A percentile compares a stretch with the other conserved stretches of the same genome.
These are phyloP conservation scores for Fusarium pseudocircinatum DNA, from an alignment of 2,329 filamentous ascomycete genomes.

Conservation along the genomic window DNA sequence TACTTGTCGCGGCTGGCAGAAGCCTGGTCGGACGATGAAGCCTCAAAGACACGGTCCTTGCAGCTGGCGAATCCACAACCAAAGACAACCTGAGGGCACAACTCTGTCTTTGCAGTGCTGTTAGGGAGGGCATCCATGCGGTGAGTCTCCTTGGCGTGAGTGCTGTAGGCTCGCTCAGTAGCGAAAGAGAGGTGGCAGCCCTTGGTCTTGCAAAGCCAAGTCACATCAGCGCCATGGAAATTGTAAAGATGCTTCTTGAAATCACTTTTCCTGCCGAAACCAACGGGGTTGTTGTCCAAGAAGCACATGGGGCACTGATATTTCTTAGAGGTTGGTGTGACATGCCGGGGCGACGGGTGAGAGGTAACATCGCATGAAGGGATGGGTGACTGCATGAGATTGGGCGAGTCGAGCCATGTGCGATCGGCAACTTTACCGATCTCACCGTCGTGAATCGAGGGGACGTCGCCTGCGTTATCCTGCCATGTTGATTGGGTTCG, in stretches of 20 bases:
- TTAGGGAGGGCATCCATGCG: constrained; percentile 54
- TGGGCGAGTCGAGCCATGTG: constrained; percentile 54
- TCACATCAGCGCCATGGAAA: constrained; percentile 55
- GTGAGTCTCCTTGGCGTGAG: constrained; percentile 56
- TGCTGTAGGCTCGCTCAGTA: constrained; percentile 57
- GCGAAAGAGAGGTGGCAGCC: constrained; percentile 56
- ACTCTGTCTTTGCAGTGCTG: constrained; percentile 53
- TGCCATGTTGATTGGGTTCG: constrained; percentile 53
- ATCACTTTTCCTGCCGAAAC: constrained; percentile 58
- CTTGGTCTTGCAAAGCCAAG: constrained; percentile 56
- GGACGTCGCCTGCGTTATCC: constrained; percentile 47
- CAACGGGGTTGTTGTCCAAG: constrained; percentile 56
- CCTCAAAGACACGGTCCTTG: constrained; percentile 56
- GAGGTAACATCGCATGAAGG: constrained; percentile 47
- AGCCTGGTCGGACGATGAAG: constrained; percentile 50
- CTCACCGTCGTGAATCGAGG: constrained; percentile 49
- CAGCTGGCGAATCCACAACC: constrained; percentile 55
- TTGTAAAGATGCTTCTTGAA: constrained; percentile 61
- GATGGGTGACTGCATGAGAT: constrained; percentile 49
- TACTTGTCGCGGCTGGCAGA: constrained; percentile 53
- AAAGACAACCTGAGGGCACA: constrained; percentile 57
- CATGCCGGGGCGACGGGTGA: constrained; percentile 50
- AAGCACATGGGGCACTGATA: constrained; percentile 59
- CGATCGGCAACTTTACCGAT: constrained; percentile 47
- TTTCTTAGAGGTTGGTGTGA: constrained; percentile 52